These are phyloP conservation scores for Talaromyces sp. DNA, from an alignment of 2,329 filamentous ascomycete species.

Conservation along the genomic window DNA sequence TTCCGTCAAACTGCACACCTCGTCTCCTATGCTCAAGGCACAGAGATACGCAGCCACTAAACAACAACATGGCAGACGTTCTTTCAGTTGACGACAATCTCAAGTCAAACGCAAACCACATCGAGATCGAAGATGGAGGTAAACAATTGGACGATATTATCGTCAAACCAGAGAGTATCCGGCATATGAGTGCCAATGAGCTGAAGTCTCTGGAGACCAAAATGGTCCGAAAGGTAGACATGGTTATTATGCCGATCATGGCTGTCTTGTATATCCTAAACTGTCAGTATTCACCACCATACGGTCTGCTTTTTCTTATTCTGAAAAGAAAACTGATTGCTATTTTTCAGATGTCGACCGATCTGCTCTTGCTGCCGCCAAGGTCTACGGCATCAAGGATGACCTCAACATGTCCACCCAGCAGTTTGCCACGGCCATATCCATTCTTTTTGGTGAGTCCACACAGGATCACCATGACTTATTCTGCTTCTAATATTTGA, in stretches of 20 bases:
- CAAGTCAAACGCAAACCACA: background rate
- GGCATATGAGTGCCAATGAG: conserved; percentile 17
- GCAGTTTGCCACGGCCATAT: conserved; percentile 1
- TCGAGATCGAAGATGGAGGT: background rate
- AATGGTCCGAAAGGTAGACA: conserved; percentile 18
- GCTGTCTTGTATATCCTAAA: conserved; percentile 37
- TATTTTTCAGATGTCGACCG: background rate
- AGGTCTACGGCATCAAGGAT: background rate
- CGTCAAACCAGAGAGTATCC: conserved; percentile 23
- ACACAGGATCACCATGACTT: background rate
- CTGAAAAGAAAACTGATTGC: background rate
- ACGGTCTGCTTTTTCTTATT: background rate
- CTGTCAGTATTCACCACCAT: conserved; percentile 10
- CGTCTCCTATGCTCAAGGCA: background rate
- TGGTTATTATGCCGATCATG: conserved; percentile 25
- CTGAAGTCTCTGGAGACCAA: conserved; percentile 15
- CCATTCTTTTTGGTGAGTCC: conserved; percentile 5
- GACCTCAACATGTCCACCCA: conserved; percentile 1
- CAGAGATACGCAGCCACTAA: background rate
- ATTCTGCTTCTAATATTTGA: background rate
- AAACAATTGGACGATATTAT: background rate
- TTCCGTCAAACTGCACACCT: background rate
- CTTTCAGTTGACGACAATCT: background rate
- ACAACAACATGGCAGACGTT: background rate
- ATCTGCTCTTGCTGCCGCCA: conserved; percentile 1